Conservation (phyloP, 345 rosid genomes). For the Diplotaxis tenuifolia region DNA sequence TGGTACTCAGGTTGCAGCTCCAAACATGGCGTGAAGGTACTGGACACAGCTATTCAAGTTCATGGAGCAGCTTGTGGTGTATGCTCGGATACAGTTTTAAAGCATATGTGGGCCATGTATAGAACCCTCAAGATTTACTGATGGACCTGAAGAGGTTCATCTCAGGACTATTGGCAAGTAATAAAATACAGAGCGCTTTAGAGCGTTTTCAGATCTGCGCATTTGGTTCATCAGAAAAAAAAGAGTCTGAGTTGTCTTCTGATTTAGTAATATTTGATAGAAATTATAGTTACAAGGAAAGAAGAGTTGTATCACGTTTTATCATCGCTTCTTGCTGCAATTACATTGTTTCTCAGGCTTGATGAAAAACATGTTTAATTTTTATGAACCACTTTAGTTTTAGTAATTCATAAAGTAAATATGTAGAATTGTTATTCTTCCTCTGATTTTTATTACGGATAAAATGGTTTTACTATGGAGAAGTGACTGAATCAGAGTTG, state of each 20-base stretch:
- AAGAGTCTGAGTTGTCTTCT: background rate
- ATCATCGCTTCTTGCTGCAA: no score
- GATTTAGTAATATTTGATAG: no score
- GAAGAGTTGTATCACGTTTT: no score
- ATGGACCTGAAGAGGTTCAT: slow-evolving; percentile 96
- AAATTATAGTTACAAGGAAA: no score
- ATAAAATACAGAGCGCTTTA: slow-evolving; percentile 62
- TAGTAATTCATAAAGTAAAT: no score
- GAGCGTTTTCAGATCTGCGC: slow-evolving; percentile 45
- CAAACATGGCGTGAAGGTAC: slow-evolving; percentile 84
- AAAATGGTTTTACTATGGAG: no score
- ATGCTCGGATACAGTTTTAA: slow-evolving; percentile 69
- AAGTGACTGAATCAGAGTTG: no score
- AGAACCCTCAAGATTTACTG: slow-evolving; percentile 78
- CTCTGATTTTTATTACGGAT: no score
- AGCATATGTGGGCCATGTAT: slow-evolving; percentile 85
- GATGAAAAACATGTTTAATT: no score
- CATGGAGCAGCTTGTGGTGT: slow-evolving; percentile 74
- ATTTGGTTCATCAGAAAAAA: background rate
- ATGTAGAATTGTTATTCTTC: no score
- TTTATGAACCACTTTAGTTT: no score
- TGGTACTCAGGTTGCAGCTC: slow-evolving; percentile 79
- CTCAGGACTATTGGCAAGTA: slow-evolving; percentile 80
- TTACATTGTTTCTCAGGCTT: no score
- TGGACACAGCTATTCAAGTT: slow-evolving; percentile 86